Conservation (phyloP, 345 rosid species). For the Anastatica hierochuntica region DNA sequence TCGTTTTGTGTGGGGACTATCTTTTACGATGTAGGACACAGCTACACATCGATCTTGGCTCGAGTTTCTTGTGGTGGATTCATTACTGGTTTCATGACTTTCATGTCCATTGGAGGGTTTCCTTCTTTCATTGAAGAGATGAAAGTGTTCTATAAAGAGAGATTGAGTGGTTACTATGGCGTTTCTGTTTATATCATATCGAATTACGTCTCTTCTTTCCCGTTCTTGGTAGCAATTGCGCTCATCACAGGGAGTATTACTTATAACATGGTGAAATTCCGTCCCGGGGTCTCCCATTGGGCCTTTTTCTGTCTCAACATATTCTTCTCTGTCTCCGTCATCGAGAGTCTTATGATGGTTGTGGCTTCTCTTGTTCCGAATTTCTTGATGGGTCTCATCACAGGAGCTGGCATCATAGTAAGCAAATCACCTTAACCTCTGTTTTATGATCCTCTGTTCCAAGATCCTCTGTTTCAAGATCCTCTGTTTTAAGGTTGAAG, state of each 20-base stretch:
- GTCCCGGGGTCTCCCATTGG: constrained; percentile 46
- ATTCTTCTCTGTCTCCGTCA: constrained; percentile 49
- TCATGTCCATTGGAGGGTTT: constrained; percentile 86
- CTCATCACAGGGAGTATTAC: constrained; percentile 46
- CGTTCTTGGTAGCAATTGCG: constrained; percentile 48
- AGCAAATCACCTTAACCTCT: constrained; percentile 23
- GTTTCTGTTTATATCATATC: constrained; percentile 60
- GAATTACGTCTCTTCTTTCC: constrained; percentile 67
- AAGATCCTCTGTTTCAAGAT: constrained; percentile 9
- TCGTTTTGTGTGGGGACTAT: constrained; percentile 72
- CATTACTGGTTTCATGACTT: constrained; percentile 72
- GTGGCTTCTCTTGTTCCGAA: constrained; percentile 79
- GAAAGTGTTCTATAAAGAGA: constrained; percentile 64
- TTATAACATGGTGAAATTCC: constrained; percentile 53
- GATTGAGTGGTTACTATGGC: constrained; percentile 61
- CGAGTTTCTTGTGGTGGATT: constrained; percentile 65
- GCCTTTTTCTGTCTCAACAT: constrained; percentile 61
- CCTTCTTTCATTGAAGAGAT: constrained; percentile 81
- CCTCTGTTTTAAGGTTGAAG: neutral
- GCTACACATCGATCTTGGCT: constrained; percentile 66
- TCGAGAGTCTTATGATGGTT: constrained; percentile 90
- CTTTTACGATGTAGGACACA: constrained; percentile 47
- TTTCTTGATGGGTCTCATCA: constrained; percentile 61
- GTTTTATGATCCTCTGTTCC: constrained; percentile 1
- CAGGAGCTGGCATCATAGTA: constrained; percentile 76